A percentile compares a stretch with the other conserved stretches of the same genome.
Evolutionary conservation across 345 rosid genomes (phyloP).

Genomic region (Syzygium jambos): DNA sequence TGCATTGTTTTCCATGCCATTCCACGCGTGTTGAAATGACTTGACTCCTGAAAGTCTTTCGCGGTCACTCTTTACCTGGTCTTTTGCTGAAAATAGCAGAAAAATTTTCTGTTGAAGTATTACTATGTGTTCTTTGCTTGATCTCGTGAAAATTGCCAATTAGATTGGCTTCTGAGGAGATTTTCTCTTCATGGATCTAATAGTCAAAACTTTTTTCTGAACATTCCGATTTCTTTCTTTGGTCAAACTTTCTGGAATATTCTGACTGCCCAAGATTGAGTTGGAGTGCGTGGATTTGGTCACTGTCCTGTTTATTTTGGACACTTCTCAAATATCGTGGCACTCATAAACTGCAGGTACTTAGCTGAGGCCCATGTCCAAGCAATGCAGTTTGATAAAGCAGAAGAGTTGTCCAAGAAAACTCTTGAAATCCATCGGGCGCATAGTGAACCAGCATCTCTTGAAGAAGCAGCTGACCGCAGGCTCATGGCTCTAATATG

Average conservation of each 20-base stretch:
- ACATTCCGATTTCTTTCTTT: background rate
- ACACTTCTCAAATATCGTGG: background rate
- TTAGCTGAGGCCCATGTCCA: conserved; percentile 98
- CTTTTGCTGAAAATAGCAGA: background rate
- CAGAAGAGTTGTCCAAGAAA: conserved; percentile 85
- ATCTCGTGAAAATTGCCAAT: background rate
- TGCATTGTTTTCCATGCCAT: background rate
- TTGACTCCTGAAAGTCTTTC: background rate
- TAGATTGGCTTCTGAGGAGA: background rate
- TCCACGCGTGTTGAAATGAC: background rate
- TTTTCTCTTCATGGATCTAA: background rate
- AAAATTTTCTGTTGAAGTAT: background rate
- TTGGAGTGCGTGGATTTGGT: background rate
- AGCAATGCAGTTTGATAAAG: conserved; percentile 97
- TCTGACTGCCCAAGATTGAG: background rate
- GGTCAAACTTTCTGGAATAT: background rate
- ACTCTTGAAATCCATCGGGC: conserved; percentile 94
- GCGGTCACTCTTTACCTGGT: background rate
- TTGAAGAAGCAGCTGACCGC: conserved; percentile 97
- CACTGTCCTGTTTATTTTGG: background rate
- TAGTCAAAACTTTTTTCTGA: background rate
- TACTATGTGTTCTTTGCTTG: background rate
- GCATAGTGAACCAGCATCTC: conserved; percentile 95
- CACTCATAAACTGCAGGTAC: conserved; percentile 44
- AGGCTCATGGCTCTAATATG: conserved; percentile 85